Percentiles rank a stretch among this genome's conserved stretches.
Conservation (phyloP, 805 yeast genomes). For the Candida ovalis region DNA sequence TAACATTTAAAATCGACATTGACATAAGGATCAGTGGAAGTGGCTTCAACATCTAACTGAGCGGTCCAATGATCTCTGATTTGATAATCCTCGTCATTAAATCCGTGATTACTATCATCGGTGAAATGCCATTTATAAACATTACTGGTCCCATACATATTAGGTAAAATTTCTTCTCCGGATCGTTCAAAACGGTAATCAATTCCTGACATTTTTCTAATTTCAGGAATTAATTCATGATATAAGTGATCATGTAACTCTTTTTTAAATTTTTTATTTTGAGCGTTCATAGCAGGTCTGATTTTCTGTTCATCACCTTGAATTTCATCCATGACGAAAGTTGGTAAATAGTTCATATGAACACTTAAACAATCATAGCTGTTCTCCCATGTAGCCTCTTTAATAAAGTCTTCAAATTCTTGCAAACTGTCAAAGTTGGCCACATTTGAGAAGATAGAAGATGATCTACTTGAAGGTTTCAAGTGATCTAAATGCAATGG, state of each 20-base stretch:
- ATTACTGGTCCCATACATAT: conserved; percentile 30
- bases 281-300: conserved; percentile 58
- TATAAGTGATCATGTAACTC: conserved; percentile 64
- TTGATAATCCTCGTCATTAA: conserved; percentile 36
- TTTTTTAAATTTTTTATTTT: conserved; percentile 58
- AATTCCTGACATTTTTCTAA: conserved; percentile 49
- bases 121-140: conserved; percentile 53
- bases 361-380: conserved; percentile 8
- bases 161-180: conserved; percentile 40
- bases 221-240: conserved; percentile 57
- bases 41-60: conserved; percentile 55
- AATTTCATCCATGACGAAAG: conserved; percentile 56
- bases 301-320: conserved; percentile 61
- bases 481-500: conserved; percentile 4
- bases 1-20: conserved; percentile 49
- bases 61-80: conserved; percentile 53
- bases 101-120: conserved; percentile 50
- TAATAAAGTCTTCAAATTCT: conserved; percentile 52
- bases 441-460: conserved; percentile 2
- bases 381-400: conserved; percentile 41
- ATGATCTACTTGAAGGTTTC: background rate
- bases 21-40: conserved; percentile 57
- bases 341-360: conserved; percentile 9
- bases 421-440: conserved; percentile 49
- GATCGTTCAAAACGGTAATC: conserved; percentile 30